Conservation (phyloP, 345 rosid genomes). For the Melastoma malabathricum region DNA sequence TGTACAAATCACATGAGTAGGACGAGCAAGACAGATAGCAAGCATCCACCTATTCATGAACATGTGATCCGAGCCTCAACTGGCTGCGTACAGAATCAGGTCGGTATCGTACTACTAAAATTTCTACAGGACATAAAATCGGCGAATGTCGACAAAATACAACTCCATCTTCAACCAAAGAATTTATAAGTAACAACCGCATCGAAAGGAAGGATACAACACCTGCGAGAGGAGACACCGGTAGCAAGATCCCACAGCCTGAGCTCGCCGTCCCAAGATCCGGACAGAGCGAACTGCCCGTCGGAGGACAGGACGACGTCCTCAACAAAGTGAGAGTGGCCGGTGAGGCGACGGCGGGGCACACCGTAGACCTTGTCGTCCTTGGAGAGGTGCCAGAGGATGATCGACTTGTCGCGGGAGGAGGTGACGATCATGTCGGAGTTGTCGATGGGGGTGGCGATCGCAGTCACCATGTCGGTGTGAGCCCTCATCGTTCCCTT, state of each 20-base stretch:
- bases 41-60: too few relatives aligned
- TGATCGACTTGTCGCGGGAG: slow-evolving; percentile 94
- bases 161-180: too few relatives aligned
- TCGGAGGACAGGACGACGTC: slow-evolving; percentile 97
- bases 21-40: too few relatives aligned
- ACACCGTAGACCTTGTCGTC: slow-evolving; percentile 80
- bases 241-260: slow-evolving; percentile 43
- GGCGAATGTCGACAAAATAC: too few relatives aligned
- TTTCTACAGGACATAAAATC: too few relatives aligned
- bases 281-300: slow-evolving; percentile 45
- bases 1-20: too few relatives aligned
- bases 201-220: not conserved
- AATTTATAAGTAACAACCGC: too few relatives aligned
- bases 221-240: slow-evolving; percentile 35
- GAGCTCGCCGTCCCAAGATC: slow-evolving; percentile 50
- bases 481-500: slow-evolving; percentile 92
- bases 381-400: slow-evolving; percentile 78
- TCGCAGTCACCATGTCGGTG: slow-evolving; percentile 92
- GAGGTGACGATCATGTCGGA: slow-evolving; percentile 80
- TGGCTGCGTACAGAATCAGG: too few relatives aligned
- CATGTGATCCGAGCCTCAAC: too few relatives aligned
- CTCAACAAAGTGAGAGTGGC: slow-evolving; percentile 88
- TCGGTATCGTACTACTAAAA: too few relatives aligned
- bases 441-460: slow-evolving; percentile 87
- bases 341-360: slow-evolving; percentile 80